Base-by-base conservation (phyloP, 2,329 filamentous ascomycete genomes). In the Beauveria caledonica region DNA sequence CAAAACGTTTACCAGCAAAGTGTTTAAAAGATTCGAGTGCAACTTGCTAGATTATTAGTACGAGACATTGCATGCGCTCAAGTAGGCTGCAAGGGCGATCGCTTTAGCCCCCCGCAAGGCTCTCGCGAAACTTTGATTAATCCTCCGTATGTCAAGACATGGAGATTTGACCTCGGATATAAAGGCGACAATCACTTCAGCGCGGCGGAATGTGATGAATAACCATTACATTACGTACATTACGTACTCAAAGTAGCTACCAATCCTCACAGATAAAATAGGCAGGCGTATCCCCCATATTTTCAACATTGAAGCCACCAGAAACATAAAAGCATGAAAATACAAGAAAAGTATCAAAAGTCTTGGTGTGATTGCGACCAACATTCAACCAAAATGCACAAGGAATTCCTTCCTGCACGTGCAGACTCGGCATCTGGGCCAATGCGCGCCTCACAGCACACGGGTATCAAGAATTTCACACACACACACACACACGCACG, bases 401-500 rank as follows among this genome's bases (percentile, higher is more conserved):
- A 48, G 39, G 19, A 59, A 29, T 33, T 59, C 19, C 19, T 49
- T 42, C 21, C 40, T 50, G 25, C 48, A 59, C 21, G 48, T 59
- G 46, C 58, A 42, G 29, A 19, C 33, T 48, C 19, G 25, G 40
- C 42, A 40, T 25, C 49, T 33, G 44, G 58, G 40, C 29, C 11
- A 52, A 39, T 49, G 15, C 54, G 58, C 23, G 42, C 58, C 58
- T 60, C 15, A 40, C 48, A 60, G 58, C 58, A 48, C 49, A 60
- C 49, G 58, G 58, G 58, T 60, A 60, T 60, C 58, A 60, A 40
- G 40, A 39, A 60, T 36, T 36, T 15, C 33, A 36, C 56, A 60
- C 21, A 39, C 33, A 55, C 42, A 62, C 29, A 45, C 48, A 33
- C 29, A 25, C 19, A 60, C 23, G 51, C 44, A 62, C 33, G 29